Percentiles rank a stretch among this genome's conserved stretches.
phyloP scores from a whole-genome alignment of 192 early-diverging fungal species.

The Coemansia sp. region DNA sequence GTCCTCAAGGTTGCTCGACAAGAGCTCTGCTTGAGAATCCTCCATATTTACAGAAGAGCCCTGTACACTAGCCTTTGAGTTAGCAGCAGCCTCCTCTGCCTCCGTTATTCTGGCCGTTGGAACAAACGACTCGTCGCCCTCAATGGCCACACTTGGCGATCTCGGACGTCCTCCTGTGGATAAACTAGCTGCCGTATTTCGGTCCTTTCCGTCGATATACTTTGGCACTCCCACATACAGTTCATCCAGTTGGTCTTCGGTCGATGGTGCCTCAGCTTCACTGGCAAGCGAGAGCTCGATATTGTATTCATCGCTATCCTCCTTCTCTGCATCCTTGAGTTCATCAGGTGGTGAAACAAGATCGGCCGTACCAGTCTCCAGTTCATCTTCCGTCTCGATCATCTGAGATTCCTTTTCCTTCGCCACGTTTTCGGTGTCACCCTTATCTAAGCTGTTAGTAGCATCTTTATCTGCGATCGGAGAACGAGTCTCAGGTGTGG shows the following conservation, averaged over 20 bases:
- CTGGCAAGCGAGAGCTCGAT: neutral
- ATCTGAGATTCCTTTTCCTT: neutral
- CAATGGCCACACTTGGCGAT: neutral
- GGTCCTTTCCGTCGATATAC: neutral
- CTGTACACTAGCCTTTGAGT: neutral
- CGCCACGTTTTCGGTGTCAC: neutral
- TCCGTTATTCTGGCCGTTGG: neutral
- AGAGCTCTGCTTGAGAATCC: conserved; percentile 49
- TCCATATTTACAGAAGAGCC: conserved; percentile 35
- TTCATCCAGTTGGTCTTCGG: conserved; percentile 41
- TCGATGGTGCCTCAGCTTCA: conserved; percentile 5
- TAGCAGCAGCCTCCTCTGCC: neutral
- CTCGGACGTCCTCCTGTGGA: neutral
- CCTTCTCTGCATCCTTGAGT: neutral
- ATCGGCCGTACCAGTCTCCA: neutral
- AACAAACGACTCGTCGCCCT: neutral
- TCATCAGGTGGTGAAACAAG: neutral
- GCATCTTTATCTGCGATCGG: neutral
- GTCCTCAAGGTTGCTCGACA: conserved; percentile 43
- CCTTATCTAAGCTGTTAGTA: neutral
- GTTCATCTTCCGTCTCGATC: conserved; percentile 6
- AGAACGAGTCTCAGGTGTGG: neutral
- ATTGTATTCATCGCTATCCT: neutral
- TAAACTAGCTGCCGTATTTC: too few relatives aligned
- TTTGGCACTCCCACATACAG: conserved; percentile 1